A percentile compares a stretch with the other conserved stretches of the same genome.
phyloP scores from a whole-genome alignment of 306 rosid genomes.

The Oemleria cerasiformis region DNA sequence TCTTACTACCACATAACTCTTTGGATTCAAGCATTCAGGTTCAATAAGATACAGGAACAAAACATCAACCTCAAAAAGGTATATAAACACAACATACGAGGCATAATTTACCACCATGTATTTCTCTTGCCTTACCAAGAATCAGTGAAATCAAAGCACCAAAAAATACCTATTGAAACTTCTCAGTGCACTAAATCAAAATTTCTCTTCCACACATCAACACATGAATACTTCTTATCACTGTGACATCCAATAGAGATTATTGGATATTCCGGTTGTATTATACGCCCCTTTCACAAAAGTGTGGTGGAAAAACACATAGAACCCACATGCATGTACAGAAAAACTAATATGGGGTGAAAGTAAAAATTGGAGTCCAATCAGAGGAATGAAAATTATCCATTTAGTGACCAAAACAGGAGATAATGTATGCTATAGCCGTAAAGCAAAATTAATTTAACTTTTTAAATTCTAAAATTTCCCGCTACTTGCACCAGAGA shows the following conservation, averaged over 20 bases:
- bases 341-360: neutral
- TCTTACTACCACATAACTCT: neutral
- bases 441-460: neutral
- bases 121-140: neutral
- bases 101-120: neutral
- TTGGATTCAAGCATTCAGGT: neutral
- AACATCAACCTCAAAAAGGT: neutral
- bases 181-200: neutral
- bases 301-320: neutral
- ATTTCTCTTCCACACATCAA: neutral
- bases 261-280: neutral
- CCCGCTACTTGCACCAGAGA: slow-evolving; percentile 1
- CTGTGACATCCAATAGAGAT: neutral
- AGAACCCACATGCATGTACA: neutral
- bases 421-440: neutral
- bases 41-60: neutral
- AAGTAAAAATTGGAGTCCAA: neutral
- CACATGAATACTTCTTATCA: neutral
- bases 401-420: neutral
- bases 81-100: neutral
- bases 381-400: slow-evolving; percentile 3
- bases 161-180: neutral
- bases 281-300: neutral
- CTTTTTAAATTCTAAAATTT: neutral
- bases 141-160: neutral